Evolutionary conservation across 306 rosid species (phyloP).

Genomic region (Lathyrus aphaca): DNA sequence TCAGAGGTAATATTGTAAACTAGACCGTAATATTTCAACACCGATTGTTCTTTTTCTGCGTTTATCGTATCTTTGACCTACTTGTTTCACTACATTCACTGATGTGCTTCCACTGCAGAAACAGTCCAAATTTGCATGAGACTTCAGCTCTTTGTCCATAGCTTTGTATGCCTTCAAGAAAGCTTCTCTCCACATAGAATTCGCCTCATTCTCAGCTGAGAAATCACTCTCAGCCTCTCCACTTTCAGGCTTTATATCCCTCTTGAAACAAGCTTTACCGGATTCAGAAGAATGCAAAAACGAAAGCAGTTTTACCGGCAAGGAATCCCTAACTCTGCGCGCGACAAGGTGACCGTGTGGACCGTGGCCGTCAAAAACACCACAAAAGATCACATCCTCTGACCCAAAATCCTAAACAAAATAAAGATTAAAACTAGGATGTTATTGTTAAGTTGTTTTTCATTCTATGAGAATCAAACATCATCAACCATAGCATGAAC

Average conservation of each 20-base stretch:
- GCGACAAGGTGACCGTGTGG: conserved; percentile 96
- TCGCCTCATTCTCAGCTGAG: conserved; percentile 58
- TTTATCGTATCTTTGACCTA: conserved; percentile 35
- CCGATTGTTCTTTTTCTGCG: too few relatives aligned
- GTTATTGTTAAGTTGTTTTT: not conserved
- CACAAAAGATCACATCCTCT: conserved; percentile 83
- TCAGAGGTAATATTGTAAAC: too few relatives aligned
- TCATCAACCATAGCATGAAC: conserved; percentile 4
- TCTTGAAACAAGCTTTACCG: conserved; percentile 58
- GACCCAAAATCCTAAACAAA: conserved; percentile 76
- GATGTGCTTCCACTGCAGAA: conserved; percentile 98
- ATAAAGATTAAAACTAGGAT: conserved; percentile 37
- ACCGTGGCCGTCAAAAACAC: conserved; percentile 97
- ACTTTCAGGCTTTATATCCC: conserved; percentile 52
- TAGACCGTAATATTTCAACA: too few relatives aligned
- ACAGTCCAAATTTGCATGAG: conserved; percentile 90
- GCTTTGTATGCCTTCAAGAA: conserved; percentile 84
- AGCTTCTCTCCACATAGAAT: conserved; percentile 81
- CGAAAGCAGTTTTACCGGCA: conserved; percentile 78
- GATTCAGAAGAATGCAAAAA: conserved; percentile 62
- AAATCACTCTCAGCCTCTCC: conserved; percentile 65
- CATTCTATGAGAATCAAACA: conserved; percentile 23
- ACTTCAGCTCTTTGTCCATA: conserved; percentile 93
- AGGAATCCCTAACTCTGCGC: conserved; percentile 80
- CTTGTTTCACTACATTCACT: conserved; percentile 88